A percentile compares a stretch with the other conserved stretches of the same genome.
Evolutionary conservation across 805 yeast genomes (phyloP).

Genomic region (Candida insectalens): DNA sequence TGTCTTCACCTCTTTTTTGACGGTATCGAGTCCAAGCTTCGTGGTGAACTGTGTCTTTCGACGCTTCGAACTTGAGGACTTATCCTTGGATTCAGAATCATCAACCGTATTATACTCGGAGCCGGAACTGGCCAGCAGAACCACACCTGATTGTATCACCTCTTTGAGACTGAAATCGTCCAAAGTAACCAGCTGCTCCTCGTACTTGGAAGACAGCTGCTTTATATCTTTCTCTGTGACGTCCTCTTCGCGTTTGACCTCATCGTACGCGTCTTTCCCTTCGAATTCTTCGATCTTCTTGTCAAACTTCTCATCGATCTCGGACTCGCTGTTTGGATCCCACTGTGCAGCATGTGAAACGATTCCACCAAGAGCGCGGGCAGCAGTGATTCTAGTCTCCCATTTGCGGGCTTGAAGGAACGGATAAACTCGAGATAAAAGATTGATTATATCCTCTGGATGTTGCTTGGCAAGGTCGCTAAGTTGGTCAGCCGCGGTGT

Average conservation of each 20-base stretch:
- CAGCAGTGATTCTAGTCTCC: slow-evolving; percentile 96
- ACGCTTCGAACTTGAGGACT: slow-evolving; percentile 9
- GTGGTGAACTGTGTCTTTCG: slow-evolving; percentile 21
- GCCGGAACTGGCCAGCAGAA: slow-evolving; percentile 59
- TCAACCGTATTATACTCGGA: slow-evolving; percentile 20
- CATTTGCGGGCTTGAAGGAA: slow-evolving; percentile 74
- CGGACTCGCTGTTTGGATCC: slow-evolving; percentile 58
- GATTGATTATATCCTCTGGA: slow-evolving; percentile 81
- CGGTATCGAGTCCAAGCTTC: slow-evolving; percentile 21
- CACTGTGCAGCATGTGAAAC: slow-evolving; percentile 68
- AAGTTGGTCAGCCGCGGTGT: slow-evolving; percentile 94
- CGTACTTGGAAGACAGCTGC: slow-evolving; percentile 31
- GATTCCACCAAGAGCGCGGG: slow-evolving; percentile 89
- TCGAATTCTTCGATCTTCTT: slow-evolving; percentile 8
- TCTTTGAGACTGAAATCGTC: slow-evolving; percentile 41
- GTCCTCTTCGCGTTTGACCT: slow-evolving; percentile 9
- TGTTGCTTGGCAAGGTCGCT: slow-evolving; percentile 90
- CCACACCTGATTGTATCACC: slow-evolving; percentile 38
- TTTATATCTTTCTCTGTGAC: slow-evolving; percentile 12
- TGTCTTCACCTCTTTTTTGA: slow-evolving; percentile 5
- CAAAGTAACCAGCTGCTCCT: slow-evolving; percentile 35
- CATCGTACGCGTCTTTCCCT: slow-evolving; percentile 9
- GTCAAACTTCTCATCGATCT: slow-evolving; percentile 3
- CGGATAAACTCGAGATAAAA: slow-evolving; percentile 86
- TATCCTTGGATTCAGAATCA: slow-evolving; percentile 2